Evolutionary conservation across 345 rosid species (phyloP).

Genomic region (Brassica napus): DNA sequence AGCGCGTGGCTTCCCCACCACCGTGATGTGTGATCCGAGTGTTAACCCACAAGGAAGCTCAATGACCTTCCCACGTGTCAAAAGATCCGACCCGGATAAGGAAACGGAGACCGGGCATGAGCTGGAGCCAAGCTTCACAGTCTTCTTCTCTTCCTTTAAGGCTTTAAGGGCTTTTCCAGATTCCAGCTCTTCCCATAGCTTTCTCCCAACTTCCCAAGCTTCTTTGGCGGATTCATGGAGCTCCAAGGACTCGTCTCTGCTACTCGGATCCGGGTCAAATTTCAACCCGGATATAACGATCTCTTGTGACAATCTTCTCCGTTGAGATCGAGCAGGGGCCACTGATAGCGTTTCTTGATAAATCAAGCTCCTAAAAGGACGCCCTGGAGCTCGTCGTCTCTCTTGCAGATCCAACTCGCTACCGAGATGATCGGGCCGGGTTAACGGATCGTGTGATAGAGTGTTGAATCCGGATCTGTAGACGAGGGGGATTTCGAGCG

Average conservation of each 20-base stretch:
- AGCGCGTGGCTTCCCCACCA: constrained; percentile 60
- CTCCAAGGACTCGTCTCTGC: constrained; percentile 47
- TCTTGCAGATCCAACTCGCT: constrained; percentile 48
- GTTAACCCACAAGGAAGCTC: constrained; percentile 71
- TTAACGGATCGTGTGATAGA: constrained; percentile 45
- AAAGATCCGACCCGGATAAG: constrained; percentile 52
- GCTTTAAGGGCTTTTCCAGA: constrained; percentile 37
- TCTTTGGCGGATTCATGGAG: constrained; percentile 54
- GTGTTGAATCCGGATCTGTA: constrained; percentile 43
- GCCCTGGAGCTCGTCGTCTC: constrained; percentile 50
- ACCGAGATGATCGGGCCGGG: constrained; percentile 44
- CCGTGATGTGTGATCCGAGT: constrained; percentile 65
- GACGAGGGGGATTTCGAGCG: constrained; percentile 64
- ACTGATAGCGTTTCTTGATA: constrained; percentile 37
- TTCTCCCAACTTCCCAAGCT: constrained; percentile 64
- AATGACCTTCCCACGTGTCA: constrained; percentile 42
- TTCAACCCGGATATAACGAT: constrained; percentile 46
- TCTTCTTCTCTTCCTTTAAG: constrained; percentile 9
- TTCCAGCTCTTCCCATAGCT: constrained; percentile 56
- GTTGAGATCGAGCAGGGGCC: constrained; percentile 27
- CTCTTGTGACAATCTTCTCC: not conserved
- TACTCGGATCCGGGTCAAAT: constrained; percentile 44
- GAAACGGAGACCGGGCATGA: constrained; percentile 57
- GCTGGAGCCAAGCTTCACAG: constrained; percentile 20
- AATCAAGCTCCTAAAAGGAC: constrained; percentile 50